phyloP scores from a whole-genome alignment of 352 stramenopile species.

The Aphanomyces euteiches region DNA sequence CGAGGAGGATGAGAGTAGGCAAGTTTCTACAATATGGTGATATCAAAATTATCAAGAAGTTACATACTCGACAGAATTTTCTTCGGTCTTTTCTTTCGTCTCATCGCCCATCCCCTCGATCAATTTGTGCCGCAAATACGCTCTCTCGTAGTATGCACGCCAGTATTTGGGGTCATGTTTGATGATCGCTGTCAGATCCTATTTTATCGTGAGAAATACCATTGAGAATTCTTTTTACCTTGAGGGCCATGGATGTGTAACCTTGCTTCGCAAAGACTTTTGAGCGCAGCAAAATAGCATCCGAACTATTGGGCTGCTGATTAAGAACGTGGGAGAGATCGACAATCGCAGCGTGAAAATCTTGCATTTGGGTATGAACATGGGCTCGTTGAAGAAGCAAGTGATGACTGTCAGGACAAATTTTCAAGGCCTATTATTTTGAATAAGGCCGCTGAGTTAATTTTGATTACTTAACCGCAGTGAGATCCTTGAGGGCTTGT shows the following conservation, averaged over 20 bases:
- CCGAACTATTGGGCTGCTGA: conserved; percentile 58
- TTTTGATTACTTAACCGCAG: background rate
- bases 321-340: conserved; percentile 59
- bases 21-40: background rate
- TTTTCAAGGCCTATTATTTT: conserved; percentile 37
- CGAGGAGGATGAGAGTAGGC: conserved; percentile 16
- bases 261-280: conserved; percentile 57
- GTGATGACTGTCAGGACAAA: conserved; percentile 52
- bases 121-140: conserved; percentile 55
- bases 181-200: conserved; percentile 61
- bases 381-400: conserved; percentile 55
- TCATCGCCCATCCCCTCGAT: conserved; percentile 45
- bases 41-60: background rate
- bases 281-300: conserved; percentile 61
- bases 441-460: too few species aligned
- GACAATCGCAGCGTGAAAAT: conserved; percentile 49
- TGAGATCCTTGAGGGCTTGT: conserved; percentile 67
- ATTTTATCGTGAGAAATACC: background rate
- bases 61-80: background rate
- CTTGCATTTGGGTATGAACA: conserved; percentile 51
- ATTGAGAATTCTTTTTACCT: background rate
- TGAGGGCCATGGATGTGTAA: conserved; percentile 45
- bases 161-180: conserved; percentile 60
- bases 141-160: conserved; percentile 77
- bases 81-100: conserved; percentile 17